phyloP scores from a whole-genome alignment of 176 grass and related monocot species.

The Hyparrhenia diplandra region DNA sequence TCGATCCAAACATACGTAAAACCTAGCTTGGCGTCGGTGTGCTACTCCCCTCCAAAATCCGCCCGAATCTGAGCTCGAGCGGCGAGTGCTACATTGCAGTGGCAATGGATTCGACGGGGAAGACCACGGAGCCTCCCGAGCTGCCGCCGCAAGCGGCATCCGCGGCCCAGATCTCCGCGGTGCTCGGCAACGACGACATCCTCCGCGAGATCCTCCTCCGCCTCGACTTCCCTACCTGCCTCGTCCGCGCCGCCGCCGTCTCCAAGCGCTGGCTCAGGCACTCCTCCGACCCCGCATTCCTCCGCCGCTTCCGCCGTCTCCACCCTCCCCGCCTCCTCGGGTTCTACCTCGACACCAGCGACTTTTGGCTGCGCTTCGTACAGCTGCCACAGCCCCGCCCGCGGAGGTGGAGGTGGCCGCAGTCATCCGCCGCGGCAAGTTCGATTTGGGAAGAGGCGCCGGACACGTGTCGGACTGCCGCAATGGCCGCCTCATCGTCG shows the following conservation, averaged over 20 bases:
- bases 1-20: too few relatives aligned
- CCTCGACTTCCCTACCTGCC: too few relatives aligned
- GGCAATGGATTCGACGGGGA: neutral
- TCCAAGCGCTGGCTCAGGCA: neutral
- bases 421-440: neutral
- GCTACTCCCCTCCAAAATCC: neutral
- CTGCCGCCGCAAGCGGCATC: neutral
- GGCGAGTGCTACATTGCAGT: neutral
- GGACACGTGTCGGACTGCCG: neutral
- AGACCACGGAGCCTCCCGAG: neutral
- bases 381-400: neutral
- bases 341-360: neutral
- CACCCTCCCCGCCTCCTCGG: slow-evolving; percentile 19
- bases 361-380: neutral
- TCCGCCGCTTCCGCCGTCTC: neutral
- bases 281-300: neutral
- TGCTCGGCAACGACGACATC: neutral
- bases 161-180: neutral
- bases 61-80: neutral
- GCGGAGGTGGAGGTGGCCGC: neutral
- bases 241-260: too few relatives aligned
- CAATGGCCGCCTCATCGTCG: neutral
- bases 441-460: neutral
- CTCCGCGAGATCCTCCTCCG: too few relatives aligned
- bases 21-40: too few relatives aligned